Conservation (phyloP, 345 rosid species). For the Acer saccharum region DNA sequence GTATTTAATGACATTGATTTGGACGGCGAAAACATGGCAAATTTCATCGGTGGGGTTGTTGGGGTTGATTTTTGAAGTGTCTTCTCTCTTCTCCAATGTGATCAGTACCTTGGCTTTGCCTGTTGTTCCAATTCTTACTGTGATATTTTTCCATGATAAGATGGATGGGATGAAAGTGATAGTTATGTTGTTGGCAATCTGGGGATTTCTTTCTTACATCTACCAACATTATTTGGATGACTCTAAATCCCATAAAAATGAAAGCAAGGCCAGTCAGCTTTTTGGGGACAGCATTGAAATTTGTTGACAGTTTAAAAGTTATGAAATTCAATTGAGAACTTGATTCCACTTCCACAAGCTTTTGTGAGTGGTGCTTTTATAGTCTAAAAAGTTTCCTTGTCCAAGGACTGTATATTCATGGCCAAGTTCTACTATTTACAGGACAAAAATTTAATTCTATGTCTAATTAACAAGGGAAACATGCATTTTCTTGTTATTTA, state of each 20-base stretch:
- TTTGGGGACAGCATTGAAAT: slow-evolving; percentile 21
- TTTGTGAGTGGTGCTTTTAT: too few relatives aligned
- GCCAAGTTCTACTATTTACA: too few relatives aligned
- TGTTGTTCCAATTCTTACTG: slow-evolving; percentile 48
- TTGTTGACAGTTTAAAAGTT: slow-evolving; percentile 14
- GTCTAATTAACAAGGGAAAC: too few relatives aligned
- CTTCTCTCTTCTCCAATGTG: slow-evolving; percentile 57
- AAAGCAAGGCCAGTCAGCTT: background rate
- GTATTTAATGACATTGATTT: slow-evolving; percentile 46
- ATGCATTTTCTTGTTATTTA: too few relatives aligned
- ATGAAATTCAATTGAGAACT: background rate
- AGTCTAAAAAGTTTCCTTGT: too few relatives aligned
- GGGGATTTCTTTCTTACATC: slow-evolving; percentile 56
- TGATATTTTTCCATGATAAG: slow-evolving; percentile 53
- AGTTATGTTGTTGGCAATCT: slow-evolving; percentile 49
- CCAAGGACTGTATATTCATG: too few relatives aligned
- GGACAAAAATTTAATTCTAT: too few relatives aligned
- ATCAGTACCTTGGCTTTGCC: slow-evolving; percentile 53
- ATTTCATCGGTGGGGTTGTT: slow-evolving; percentile 42
- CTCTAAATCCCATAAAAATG: slow-evolving; percentile 12
- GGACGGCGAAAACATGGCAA: slow-evolving; percentile 60
- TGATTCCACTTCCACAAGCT: too few relatives aligned
- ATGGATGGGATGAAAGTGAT: slow-evolving; percentile 60
- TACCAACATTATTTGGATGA: slow-evolving; percentile 53
- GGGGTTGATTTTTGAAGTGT: slow-evolving; percentile 52